Conservation (phyloP, 768 basidiomycete species). For the Macrocybe gigantea region DNA sequence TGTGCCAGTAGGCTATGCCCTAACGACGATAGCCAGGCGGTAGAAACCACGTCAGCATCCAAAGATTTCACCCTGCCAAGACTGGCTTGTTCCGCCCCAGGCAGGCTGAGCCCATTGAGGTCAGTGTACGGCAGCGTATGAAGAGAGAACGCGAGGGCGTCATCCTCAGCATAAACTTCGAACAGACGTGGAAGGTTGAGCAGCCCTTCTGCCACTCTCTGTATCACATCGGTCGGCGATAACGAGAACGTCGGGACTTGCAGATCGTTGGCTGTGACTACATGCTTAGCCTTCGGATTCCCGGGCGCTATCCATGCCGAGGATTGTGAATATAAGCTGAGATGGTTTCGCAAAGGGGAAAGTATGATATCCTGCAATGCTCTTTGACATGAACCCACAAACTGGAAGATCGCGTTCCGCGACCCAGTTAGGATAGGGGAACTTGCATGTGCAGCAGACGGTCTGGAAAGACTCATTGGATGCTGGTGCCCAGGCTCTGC, state of each 20-base stretch:
- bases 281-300: slow-evolving; percentile 41
- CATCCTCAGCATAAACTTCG: slow-evolving; percentile 91
- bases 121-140: slow-evolving; percentile 74
- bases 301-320: slow-evolving; percentile 58
- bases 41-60: slow-evolving; percentile 76
- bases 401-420: slow-evolving; percentile 48
- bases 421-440: slow-evolving; percentile 48
- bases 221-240: slow-evolving; percentile 83
- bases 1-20: slow-evolving; percentile 73
- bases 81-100: slow-evolving; percentile 22
- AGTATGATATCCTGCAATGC: slow-evolving; percentile 81
- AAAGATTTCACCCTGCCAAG: slow-evolving; percentile 28
- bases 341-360: slow-evolving; percentile 70
- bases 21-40: slow-evolving; percentile 91
- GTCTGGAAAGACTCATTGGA: slow-evolving; percentile 3
- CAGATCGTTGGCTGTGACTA: slow-evolving; percentile 46
- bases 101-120: slow-evolving; percentile 20
- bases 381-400: slow-evolving; percentile 70
- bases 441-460: slow-evolving; percentile 18
- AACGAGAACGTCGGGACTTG: slow-evolving; percentile 89
- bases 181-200: slow-evolving; percentile 90
- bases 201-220: slow-evolving; percentile 89
- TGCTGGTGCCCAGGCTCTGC: slow-evolving; percentile 35
- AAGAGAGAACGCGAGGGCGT: slow-evolving; percentile 83
- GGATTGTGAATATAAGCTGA: slow-evolving; percentile 63